Percentiles rank a stretch among this genome's conserved stretches.
phyloP scores from a whole-genome alignment of 345 rosid species.

The Populus nigra region DNA sequence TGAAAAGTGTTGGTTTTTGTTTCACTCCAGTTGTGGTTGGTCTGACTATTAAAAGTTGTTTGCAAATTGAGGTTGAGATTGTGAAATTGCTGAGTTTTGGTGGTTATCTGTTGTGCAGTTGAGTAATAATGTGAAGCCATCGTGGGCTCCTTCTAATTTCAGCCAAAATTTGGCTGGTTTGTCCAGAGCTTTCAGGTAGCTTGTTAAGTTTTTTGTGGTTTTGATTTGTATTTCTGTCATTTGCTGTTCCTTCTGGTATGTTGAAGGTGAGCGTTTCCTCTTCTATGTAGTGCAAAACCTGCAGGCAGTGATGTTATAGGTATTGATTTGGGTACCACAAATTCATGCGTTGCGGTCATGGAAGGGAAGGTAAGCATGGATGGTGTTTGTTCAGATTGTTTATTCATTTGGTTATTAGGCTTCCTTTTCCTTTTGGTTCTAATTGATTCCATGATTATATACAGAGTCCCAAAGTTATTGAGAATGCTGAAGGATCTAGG shows the following conservation, averaged over 20 bases:
- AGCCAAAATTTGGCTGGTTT: constrained; percentile 50
- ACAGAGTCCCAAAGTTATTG: constrained; percentile 37
- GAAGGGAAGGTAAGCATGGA: constrained; percentile 75
- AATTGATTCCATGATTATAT: not conserved
- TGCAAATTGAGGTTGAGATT: not conserved
- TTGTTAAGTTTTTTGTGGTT: not conserved
- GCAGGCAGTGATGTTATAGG: constrained; percentile 87
- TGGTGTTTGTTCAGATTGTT: not conserved
- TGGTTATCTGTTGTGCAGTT: constrained; percentile 40
- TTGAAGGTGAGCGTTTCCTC: not conserved
- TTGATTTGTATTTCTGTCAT: not conserved
- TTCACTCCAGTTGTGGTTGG: not conserved
- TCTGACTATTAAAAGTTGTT: not conserved
- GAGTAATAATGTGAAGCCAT: constrained; percentile 44
- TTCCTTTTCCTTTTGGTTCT: not conserved
- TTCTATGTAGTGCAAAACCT: constrained; percentile 61
- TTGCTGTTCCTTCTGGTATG: not conserved
- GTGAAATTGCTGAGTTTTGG: not conserved
- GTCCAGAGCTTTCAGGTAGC: constrained; percentile 78
- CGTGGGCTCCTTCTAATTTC: constrained; percentile 35
- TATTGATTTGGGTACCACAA: constrained; percentile 95
- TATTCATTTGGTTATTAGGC: not conserved
- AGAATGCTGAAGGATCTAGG: constrained; percentile 39
- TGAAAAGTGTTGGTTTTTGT: not conserved
- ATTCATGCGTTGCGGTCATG: constrained; percentile 97